Conservation (phyloP, 192 early-diverging fungal genomes). For the Glomus cerebriforme region DNA sequence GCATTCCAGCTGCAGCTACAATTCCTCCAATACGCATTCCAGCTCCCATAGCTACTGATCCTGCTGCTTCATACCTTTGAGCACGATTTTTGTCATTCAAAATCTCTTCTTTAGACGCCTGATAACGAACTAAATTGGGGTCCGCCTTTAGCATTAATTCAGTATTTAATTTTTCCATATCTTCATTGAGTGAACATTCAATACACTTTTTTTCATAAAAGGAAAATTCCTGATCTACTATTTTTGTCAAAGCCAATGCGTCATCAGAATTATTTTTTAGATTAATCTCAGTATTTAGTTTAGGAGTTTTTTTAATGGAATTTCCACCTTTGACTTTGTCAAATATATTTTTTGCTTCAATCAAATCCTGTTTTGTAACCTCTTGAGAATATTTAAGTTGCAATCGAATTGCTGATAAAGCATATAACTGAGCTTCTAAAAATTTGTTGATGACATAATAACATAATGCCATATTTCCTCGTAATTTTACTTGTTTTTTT, state of each 20-base stretch:
- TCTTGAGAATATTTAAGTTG: neutral
- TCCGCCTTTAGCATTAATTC: neutral
- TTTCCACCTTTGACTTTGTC: neutral
- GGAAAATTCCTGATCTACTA: neutral
- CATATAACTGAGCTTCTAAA: constrained; percentile 1
- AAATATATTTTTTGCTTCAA: constrained; percentile 2
- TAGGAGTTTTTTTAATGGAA: neutral
- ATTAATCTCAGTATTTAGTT: neutral
- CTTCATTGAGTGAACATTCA: neutral
- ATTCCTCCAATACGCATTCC: no score
- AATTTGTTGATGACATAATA: neutral
- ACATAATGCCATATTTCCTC: constrained; percentile 8
- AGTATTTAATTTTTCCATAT: neutral
- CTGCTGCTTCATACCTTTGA: neutral
- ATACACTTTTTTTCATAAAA: neutral
- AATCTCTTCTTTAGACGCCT: neutral
- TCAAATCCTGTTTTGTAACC: neutral
- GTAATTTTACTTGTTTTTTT: constrained; percentile 9
- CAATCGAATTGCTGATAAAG: constrained; percentile 10
- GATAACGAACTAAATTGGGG: neutral
- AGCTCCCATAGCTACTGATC: neutral
- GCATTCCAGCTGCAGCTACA: no score
- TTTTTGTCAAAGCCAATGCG: neutral
- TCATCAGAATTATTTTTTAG: neutral
- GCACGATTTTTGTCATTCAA: neutral